Percentiles rank a stretch among this genome's conserved stretches.
Conservation (phyloP, 495 filamentous ascomycete genomes). For the Pseudevernia furfuracea region DNA sequence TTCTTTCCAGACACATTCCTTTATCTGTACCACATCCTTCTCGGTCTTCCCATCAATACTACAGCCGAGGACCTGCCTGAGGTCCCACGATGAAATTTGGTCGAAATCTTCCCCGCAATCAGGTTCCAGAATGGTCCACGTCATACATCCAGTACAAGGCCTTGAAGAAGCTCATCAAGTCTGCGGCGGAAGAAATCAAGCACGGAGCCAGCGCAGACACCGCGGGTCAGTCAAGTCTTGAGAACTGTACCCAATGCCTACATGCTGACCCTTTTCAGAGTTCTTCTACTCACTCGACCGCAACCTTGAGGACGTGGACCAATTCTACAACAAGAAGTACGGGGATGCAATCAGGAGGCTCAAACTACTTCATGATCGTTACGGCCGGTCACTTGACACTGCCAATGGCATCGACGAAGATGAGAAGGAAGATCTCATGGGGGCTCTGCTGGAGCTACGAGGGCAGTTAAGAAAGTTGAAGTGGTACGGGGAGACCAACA, state of each 20-base stretch:
- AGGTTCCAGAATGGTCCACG: slow-evolving; percentile 92
- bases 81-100: slow-evolving; percentile 67
- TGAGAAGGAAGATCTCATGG: slow-evolving; percentile 82
- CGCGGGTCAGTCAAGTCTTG: slow-evolving; percentile 49
- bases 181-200: slow-evolving; percentile 53
- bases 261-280: slow-evolving; percentile 45
- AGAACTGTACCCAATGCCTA: slow-evolving; percentile 13
- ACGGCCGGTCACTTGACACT: slow-evolving; percentile 52
- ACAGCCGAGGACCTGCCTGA: background rate
- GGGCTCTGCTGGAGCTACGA: slow-evolving; percentile 77
- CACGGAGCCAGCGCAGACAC: slow-evolving; percentile 69
- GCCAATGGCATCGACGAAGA: slow-evolving; percentile 54
- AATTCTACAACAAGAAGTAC: slow-evolving; percentile 93
- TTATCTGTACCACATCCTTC: background rate
- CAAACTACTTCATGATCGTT: slow-evolving; percentile 76
- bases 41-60: background rate
- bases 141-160: slow-evolving; percentile 95
- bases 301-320: slow-evolving; percentile 90
- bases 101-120: slow-evolving; percentile 76
- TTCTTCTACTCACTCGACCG: slow-evolving; percentile 94
- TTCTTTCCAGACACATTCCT: background rate
- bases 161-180: slow-evolving; percentile 89
- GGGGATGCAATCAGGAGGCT: slow-evolving; percentile 72
- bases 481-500: slow-evolving; percentile 97
- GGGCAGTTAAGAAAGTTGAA: slow-evolving; percentile 82